Evolutionary conservation across 176 grass and related monocot genomes (phyloP).

Genomic region (Saccharum spontaneum): DNA sequence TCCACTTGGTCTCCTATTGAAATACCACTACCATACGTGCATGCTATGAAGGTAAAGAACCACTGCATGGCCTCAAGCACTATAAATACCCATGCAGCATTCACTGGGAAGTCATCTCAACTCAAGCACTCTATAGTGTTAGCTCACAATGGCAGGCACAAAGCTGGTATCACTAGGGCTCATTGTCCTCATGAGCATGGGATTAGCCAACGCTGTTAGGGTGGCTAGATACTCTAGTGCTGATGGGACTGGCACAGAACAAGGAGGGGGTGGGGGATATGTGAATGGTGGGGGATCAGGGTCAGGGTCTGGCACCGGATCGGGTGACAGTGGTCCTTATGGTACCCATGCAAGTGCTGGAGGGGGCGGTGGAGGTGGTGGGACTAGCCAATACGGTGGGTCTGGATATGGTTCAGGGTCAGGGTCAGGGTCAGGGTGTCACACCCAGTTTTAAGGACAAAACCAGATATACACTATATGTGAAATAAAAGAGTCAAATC

Average conservation of each 20-base stretch:
- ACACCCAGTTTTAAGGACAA: too few relatives aligned
- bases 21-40: not conserved
- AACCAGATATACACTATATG: too few relatives aligned
- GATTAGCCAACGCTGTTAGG: not conserved
- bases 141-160: not conserved
- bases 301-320: too few relatives aligned
- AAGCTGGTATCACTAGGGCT: not conserved
- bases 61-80: not conserved
- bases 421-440: too few relatives aligned
- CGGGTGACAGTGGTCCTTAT: too few relatives aligned
- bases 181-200: slow-evolving; percentile 21
- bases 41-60: not conserved
- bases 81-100: slow-evolving; percentile 19
- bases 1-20: not conserved
- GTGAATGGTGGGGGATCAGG: too few relatives aligned
- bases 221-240: slow-evolving; percentile 24
- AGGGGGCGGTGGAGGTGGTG: too few relatives aligned
- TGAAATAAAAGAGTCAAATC: too few relatives aligned
- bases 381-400: too few relatives aligned
- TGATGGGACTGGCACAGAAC: not conserved
- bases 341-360: too few relatives aligned
- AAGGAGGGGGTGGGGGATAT: not conserved
- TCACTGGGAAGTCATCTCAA: not conserved
- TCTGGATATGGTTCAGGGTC: too few relatives aligned
- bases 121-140: too few relatives aligned